These are phyloP conservation scores for Malassezia furfur DNA, from an alignment of 1,284 basidiomycete species.

Conservation along the genomic window DNA sequence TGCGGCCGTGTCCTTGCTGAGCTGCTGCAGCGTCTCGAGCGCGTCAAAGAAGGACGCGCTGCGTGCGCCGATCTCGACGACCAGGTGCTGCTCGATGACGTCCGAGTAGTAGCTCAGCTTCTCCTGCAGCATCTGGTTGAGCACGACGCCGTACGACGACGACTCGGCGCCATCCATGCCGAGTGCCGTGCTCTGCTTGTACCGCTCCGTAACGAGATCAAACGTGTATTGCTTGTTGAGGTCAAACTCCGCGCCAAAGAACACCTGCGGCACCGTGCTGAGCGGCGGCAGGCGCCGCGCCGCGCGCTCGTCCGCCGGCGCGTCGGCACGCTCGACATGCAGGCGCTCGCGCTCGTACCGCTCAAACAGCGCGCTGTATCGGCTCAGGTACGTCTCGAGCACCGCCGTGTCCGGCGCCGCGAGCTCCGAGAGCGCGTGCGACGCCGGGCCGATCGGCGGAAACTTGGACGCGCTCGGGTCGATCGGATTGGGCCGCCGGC, in stretches of 20 bases:
- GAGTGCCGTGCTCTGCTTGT: conserved; percentile 26
- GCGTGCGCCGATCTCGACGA: conserved; percentile 80
- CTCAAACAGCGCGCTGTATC: conserved; percentile 37
- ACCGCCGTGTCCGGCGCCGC: conserved; percentile 30
- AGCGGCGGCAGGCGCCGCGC: conserved; percentile 52
- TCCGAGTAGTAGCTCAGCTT: conserved; percentile 86
- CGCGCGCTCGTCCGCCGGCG: conserved; percentile 16
- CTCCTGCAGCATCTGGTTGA: conserved; percentile 65
- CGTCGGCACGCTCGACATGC: conserved; percentile 16
- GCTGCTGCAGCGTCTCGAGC: conserved; percentile 80
- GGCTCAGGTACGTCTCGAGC: conserved; percentile 34
- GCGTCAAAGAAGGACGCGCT: conserved; percentile 93
- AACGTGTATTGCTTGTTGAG: conserved; percentile 78
- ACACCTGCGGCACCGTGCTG: conserved; percentile 64
- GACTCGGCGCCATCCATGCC: conserved; percentile 2
- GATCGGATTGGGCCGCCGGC: conserved; percentile 35
- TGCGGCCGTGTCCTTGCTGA: conserved; percentile 75
- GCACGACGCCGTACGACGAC: conserved; percentile 24
- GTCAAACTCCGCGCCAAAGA: conserved; percentile 70
- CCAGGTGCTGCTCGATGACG: conserved; percentile 85
- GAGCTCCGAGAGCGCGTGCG: conserved; percentile 28
- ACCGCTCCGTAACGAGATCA: conserved; percentile 63
- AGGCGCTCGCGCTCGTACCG: conserved; percentile 42
- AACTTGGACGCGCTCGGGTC: conserved; percentile 40
- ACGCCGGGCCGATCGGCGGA: conserved; percentile 27